Percentiles rank a stretch among this genome's conserved stretches.
Conservation (phyloP, 495 filamentous ascomycete genomes). For the Bombardia bombarda region DNA sequence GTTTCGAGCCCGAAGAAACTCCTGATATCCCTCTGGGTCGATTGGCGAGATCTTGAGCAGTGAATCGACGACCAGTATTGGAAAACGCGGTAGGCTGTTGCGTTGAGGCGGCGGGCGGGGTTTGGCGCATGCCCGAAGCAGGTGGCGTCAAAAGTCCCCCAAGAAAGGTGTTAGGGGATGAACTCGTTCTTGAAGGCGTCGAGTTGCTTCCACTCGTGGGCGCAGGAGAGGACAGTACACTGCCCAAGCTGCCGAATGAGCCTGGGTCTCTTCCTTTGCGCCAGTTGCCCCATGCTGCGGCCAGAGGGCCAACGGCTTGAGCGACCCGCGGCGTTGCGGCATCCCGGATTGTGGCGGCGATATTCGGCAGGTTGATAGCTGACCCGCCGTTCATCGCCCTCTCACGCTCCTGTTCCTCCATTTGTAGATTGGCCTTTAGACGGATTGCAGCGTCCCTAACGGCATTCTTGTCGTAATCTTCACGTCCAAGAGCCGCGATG, state of each 20-base stretch:
- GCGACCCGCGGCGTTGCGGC: conserved; percentile 71
- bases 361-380: conserved; percentile 44
- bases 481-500: conserved; percentile 65
- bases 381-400: conserved; percentile 49
- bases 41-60: conserved; percentile 39
- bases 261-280: conserved; percentile 69
- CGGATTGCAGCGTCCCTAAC: conserved; percentile 88
- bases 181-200: conserved; percentile 56
- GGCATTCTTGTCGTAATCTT: conserved; percentile 62
- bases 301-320: conserved; percentile 67
- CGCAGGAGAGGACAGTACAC: conserved; percentile 28
- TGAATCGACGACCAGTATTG: conserved; percentile 43
- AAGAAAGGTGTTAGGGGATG: conserved; percentile 38
- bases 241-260: conserved; percentile 32
- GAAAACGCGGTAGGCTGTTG: conserved; percentile 43
- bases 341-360: conserved; percentile 43
- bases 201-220: conserved; percentile 36
- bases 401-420: conserved; percentile 94
- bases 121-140: conserved; percentile 55
- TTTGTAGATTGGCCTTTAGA: conserved; percentile 87
- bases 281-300: conserved; percentile 63
- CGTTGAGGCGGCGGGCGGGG: conserved; percentile 33
- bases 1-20: conserved; percentile 19
- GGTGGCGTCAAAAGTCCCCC: conserved; percentile 82
- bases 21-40: conserved; percentile 24